Conservation (phyloP, 2,329 filamentous ascomycete species). For the Alternaria solani region DNA sequence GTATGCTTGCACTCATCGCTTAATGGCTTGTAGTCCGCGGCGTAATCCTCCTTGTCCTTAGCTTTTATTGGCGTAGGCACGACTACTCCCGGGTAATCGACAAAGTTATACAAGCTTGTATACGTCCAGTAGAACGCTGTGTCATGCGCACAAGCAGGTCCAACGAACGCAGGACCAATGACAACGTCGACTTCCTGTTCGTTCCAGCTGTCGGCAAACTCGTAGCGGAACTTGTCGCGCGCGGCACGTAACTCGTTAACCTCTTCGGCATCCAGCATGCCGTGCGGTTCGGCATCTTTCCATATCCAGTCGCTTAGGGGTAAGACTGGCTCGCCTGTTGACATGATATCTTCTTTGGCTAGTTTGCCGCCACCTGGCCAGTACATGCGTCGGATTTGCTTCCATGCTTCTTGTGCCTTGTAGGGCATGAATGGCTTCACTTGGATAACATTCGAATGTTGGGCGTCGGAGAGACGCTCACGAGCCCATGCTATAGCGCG, state of each 20-base stretch:
- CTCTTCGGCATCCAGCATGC: conserved; percentile 19
- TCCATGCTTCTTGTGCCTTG: conserved; percentile 40
- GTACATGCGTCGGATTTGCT: conserved; percentile 53
- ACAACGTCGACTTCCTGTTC: conserved; percentile 33
- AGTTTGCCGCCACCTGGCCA: conserved; percentile 56
- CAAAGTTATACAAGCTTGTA: conserved; percentile 28
- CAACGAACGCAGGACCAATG: conserved; percentile 30
- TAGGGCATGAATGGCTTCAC: conserved; percentile 50
- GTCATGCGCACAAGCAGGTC: conserved; percentile 30
- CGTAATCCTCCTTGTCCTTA: conserved; percentile 24
- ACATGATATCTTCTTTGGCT: conserved; percentile 44
- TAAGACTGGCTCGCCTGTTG: conserved; percentile 56
- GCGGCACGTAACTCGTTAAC: conserved; percentile 18
- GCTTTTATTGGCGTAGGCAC: conserved; percentile 28
- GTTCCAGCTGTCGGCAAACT: conserved; percentile 27
- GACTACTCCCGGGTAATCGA: conserved; percentile 32
- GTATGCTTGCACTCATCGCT: conserved; percentile 32
- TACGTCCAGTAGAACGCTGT: conserved; percentile 36
- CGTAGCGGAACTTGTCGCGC: conserved; percentile 24
- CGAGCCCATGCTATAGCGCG: conserved; percentile 50
- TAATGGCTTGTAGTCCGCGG: conserved; percentile 20
- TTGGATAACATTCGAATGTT: conserved; percentile 27
- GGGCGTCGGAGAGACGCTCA: conserved; percentile 16
- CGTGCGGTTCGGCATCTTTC: conserved; percentile 14
- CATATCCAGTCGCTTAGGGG: conserved; percentile 50